Evolutionary conservation across 106 monocot species (phyloP).

Genomic region (Cymbidium sinense): DNA sequence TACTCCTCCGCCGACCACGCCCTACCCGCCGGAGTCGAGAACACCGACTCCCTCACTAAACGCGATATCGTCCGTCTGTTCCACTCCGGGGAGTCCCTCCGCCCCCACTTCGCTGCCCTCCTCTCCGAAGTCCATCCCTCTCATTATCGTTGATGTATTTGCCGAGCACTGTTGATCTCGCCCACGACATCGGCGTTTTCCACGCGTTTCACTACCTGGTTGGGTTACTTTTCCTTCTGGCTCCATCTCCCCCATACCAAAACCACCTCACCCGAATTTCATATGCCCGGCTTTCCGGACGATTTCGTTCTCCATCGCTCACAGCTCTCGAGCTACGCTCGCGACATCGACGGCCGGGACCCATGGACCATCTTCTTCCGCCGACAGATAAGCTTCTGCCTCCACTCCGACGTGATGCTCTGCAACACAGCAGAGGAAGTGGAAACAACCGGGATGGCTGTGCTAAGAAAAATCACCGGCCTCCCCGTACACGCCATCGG

Average conservation of each 20-base stretch:
- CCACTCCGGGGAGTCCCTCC: constrained; percentile 36
- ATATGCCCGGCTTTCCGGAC: constrained; percentile 16
- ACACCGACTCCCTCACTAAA: constrained; percentile 15
- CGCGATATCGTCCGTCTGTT: constrained; percentile 40
- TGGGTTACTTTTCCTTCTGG: constrained; percentile 19
- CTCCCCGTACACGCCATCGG: constrained; percentile 15
- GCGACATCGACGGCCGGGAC: constrained; percentile 7
- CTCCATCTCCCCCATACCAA: constrained; percentile 17
- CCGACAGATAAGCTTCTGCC: neutral
- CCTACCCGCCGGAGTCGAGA: constrained; percentile 25
- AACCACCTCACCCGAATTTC: neutral
- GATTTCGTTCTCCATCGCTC: constrained; percentile 5
- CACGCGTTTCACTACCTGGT: constrained; percentile 64
- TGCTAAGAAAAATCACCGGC: neutral
- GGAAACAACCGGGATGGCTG: constrained; percentile 11
- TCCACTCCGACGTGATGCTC: constrained; percentile 5
- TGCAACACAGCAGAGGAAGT: constrained; percentile 26
- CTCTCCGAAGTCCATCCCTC: constrained; percentile 16
- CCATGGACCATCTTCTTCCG: neutral
- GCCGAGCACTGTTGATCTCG: constrained; percentile 14
- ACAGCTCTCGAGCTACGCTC: neutral
- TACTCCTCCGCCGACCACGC: constrained; percentile 31
- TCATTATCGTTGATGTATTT: constrained; percentile 17
- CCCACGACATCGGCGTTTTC: constrained; percentile 24
- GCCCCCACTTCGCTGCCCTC: constrained; percentile 13